phyloP scores from a whole-genome alignment of 306 rosid species.

The Pterocarpus santalinus region DNA sequence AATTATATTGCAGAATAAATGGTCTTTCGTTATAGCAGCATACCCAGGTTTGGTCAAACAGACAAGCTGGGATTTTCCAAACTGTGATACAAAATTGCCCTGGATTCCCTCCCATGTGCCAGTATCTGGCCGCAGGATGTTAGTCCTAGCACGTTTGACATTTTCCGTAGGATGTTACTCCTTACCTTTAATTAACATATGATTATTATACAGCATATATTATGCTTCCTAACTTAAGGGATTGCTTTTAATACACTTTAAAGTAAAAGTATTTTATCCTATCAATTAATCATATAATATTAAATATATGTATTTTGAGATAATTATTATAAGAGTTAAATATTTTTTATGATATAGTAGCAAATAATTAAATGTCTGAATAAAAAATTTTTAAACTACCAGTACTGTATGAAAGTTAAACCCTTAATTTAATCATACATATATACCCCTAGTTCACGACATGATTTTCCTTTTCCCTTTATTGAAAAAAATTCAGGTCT shows the following conservation, averaged over 20 bases:
- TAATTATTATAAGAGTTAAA: no score
- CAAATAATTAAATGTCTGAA: no score
- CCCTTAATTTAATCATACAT: background rate
- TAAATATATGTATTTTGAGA: no score
- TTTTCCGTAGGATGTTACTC: conserved; percentile 30
- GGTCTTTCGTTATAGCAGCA: background rate
- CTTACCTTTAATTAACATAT: background rate
- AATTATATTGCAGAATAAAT: background rate
- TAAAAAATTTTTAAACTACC: no score
- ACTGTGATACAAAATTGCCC: conserved; percentile 51
- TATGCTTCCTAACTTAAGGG: background rate
- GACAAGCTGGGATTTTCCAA: conserved; percentile 54
- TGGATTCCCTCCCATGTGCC: conserved; percentile 76
- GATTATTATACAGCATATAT: background rate
- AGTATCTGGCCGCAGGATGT: conserved; percentile 39
- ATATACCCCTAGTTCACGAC: background rate
- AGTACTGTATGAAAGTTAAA: no score
- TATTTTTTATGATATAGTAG: no score
- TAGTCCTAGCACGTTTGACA: conserved; percentile 41
- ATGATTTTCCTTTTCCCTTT: background rate
- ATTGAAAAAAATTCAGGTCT: conserved; percentile 53
- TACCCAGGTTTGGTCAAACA: conserved; percentile 57
- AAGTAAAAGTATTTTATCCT: no score
- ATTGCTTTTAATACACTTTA: no score
- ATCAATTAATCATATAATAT: no score